Conservation (phyloP, 768 basidiomycete species). For the Hypholoma fasciculare region DNA sequence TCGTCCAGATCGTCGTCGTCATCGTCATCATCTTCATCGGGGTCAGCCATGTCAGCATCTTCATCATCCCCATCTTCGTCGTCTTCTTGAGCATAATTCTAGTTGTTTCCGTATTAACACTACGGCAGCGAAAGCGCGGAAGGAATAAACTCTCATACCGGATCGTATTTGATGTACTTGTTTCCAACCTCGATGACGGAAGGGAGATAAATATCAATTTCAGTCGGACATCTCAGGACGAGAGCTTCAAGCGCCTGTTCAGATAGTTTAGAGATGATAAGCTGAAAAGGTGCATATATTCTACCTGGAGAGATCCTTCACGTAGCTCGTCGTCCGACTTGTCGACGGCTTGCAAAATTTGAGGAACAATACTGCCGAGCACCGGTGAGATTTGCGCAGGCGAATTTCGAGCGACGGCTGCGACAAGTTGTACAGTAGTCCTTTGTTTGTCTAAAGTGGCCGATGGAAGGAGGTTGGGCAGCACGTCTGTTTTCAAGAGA, state of each 20-base stretch:
- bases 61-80: slow-evolving; percentile 54
- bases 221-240: slow-evolving; percentile 79
- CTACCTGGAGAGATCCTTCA: slow-evolving; percentile 71
- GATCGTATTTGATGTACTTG: slow-evolving; percentile 90
- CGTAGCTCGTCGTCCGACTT: slow-evolving; percentile 82
- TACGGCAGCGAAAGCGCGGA: neutral
- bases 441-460: slow-evolving; percentile 69
- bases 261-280: neutral
- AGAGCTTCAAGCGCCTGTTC: slow-evolving; percentile 81
- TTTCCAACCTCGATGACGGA: slow-evolving; percentile 70
- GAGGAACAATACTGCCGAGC: slow-evolving; percentile 65
- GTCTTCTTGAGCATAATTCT: slow-evolving; percentile 56
- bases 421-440: slow-evolving; percentile 77
- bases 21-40: slow-evolving; percentile 78
- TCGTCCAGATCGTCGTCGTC: slow-evolving; percentile 84
- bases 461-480: slow-evolving; percentile 54
- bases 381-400: slow-evolving; percentile 64
- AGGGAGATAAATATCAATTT: slow-evolving; percentile 71
- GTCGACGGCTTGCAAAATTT: slow-evolving; percentile 66
- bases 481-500: slow-evolving; percentile 59
- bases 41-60: slow-evolving; percentile 52
- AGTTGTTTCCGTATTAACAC: neutral
- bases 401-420: slow-evolving; percentile 76
- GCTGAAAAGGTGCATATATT: neutral
- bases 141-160: slow-evolving; percentile 49